Evolutionary conservation across 2,329 filamentous ascomycete genomes (phyloP), one percentile per base, ranked within the genome.

Genomic region (Fusarium solani-melongenae): DNA sequence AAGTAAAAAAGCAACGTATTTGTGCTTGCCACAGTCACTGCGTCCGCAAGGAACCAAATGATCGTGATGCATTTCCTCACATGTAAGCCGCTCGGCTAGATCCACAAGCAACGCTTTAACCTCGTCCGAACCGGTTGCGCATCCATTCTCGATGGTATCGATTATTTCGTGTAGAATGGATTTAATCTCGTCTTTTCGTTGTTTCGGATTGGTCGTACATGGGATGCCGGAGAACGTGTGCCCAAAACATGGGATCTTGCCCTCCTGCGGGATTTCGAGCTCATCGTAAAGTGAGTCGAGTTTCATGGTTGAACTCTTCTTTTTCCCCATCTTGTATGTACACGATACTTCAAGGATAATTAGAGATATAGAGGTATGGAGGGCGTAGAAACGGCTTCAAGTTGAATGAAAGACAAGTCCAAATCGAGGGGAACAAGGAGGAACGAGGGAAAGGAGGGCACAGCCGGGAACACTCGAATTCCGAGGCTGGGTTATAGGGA

Each of bases 221-320:
- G 6, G 2, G 15, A 3, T 14, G 6, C 5, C 1, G 3, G 2
- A 20, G 4, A 2, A 2, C 20, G 3, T 24, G n/a, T 14, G 5
- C 11, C 62, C 41, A 27, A 73, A 24, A 38, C 70, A 71, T 2
- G 9, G 2, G 6, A 61, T 29, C 0, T 17, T 1, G 14, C 34
- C 58, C 14, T 4, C 11, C 5, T 20, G 27, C 5, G 62, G 27
- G 20, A 70, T 53, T 12, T 17, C 10, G 5, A 72, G 29, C 3
- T 59, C 62, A 41, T 61, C 8, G 11, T 67, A 67, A 9, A 72
- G 70, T 15, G 66, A 61, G 22, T 14, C 27, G 20, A 60, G 31
- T n/a, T 60, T 29, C 12, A 5, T 22, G 12, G 22, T 0, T 3
- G 49, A 6, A 9, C 12, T 22, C 6, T 15, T 33, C 6, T 9